Evolutionary conservation across 805 yeast species (phyloP), one percentile per base, ranked within the genome.

Genomic region (Ogataea paraovalis): DNA sequence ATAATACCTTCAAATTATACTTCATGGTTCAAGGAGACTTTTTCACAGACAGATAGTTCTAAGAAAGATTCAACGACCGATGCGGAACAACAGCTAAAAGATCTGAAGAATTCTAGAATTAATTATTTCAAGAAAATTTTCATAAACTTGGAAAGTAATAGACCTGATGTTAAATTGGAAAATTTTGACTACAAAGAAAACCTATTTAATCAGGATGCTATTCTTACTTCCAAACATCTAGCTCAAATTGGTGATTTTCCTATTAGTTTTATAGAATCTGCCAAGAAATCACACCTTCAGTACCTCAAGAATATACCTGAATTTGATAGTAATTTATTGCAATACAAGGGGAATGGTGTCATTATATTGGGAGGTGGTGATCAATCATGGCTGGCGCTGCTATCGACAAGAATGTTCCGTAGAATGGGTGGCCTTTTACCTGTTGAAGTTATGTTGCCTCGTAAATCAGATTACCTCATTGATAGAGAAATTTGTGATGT

Each of bases 311-410:
- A 69, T n/a, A 42, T 76, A 72, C 43, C 72, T 70, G 48, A 62
- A 56, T 30, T 66, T 61, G 41, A 61, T 78, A 64, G 83, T 12
- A 47, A 49, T 4, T 16, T 53, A 79, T 21, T 51, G 39, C 53
- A 51, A 20, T 56, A 53, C 39, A 45, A 39, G 36, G 80, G 82
- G 2, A 69, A 74, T 51, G 91, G 90, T 19, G 81, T 83, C 22
- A 82, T 84, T 1, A 80, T 79, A 46, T 79, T 83, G 19, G 91
- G 88, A 41, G 88, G 89, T 8, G 85, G 88, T 12, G 63, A 71
- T 21, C 70, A 70, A 41, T 81, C 85, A 45, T 76, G 87, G 78
- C 65, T 83, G 40, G 74, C 87, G 2, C 65, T 82, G 18, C 58
- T 81, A 4, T 75, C 84, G 8, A 70, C 84, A 28, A 71, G 76